Evolutionary conservation across 2,329 filamentous ascomycete genomes (phyloP).

Genomic region (Fusarium multiceps): DNA sequence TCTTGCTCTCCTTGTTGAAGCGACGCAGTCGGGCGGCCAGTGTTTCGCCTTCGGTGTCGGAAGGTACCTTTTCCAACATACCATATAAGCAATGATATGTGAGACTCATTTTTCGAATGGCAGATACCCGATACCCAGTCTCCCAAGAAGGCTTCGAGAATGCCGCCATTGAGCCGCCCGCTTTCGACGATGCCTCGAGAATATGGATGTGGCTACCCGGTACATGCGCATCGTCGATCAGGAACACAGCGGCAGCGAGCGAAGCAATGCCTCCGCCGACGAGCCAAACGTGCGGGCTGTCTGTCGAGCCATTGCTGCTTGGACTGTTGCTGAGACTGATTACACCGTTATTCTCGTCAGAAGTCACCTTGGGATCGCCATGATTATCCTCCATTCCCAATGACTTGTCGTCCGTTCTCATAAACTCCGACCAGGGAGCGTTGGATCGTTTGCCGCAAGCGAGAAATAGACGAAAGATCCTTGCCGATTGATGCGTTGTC

Average conservation of each 20-base stretch:
- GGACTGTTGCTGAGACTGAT: slow-evolving; percentile 29
- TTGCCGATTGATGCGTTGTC: slow-evolving; percentile 20
- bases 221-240: slow-evolving; percentile 43
- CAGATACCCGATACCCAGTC: slow-evolving; percentile 43
- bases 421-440: slow-evolving; percentile 23
- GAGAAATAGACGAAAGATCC: slow-evolving; percentile 23
- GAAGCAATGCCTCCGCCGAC: slow-evolving; percentile 46
- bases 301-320: slow-evolving; percentile 21
- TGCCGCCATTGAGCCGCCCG: slow-evolving; percentile 43
- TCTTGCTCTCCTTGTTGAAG: slow-evolving; percentile 40
- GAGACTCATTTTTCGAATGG: slow-evolving; percentile 45
- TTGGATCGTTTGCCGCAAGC: slow-evolving; percentile 27
- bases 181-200: slow-evolving; percentile 40
- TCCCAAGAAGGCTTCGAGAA: slow-evolving; percentile 42
- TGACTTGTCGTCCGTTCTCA: slow-evolving; percentile 2
- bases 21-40: slow-evolving; percentile 41
- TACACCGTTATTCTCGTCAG: slow-evolving; percentile 2
- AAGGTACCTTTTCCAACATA: slow-evolving; percentile 44
- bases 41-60: slow-evolving; percentile 37
- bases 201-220: slow-evolving; percentile 44
- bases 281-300: slow-evolving; percentile 40
- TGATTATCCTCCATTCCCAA: slow-evolving; percentile 22
- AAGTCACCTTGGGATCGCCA: neutral
- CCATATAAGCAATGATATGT: slow-evolving; percentile 44
- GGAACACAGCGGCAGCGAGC: slow-evolving; percentile 42